Conservation (phyloP, 768 basidiomycete genomes). For the Flagelloscypha sp. region DNA sequence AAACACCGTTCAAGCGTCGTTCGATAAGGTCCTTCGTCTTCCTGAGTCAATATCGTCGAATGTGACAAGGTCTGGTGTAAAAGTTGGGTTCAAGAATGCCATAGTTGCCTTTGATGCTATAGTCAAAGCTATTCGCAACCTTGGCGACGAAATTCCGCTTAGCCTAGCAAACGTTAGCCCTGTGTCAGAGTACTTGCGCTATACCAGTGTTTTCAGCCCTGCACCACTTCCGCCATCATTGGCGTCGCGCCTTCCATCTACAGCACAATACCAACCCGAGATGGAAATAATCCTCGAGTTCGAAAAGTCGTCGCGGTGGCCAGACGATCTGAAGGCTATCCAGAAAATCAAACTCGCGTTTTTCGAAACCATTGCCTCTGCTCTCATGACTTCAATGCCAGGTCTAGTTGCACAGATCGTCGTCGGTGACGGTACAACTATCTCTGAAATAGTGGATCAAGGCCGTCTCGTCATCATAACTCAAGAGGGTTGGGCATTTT, state of each 20-base stretch:
- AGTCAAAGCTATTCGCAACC: conserved; percentile 63
- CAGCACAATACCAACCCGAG: conserved; percentile 57
- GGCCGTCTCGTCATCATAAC: conserved; percentile 71
- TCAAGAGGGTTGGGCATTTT: conserved; percentile 81
- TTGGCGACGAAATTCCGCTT: conserved; percentile 70
- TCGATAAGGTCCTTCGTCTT: conserved; percentile 50
- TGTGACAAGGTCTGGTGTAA: conserved; percentile 30
- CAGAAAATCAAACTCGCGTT: conserved; percentile 94
- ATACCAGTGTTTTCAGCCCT: conserved; percentile 79
- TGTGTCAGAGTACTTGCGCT: conserved; percentile 65
- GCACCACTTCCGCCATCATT: conserved; percentile 55
- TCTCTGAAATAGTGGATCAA: conserved; percentile 58
- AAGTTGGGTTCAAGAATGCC: conserved; percentile 63
- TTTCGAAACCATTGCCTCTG: conserved; percentile 69
- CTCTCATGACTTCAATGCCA: conserved; percentile 43
- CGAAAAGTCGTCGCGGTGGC: conserved; percentile 90
- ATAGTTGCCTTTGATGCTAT: conserved; percentile 73
- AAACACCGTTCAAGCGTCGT: conserved; percentile 45
- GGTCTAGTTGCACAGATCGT: conserved; percentile 54
- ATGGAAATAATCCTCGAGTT: conserved; percentile 81
- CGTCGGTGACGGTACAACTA: conserved; percentile 37
- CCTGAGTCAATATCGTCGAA: conserved; percentile 45
- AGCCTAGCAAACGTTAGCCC: conserved; percentile 70
- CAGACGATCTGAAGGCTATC: conserved; percentile 85
- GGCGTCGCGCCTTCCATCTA: conserved; percentile 41